Conservation (phyloP, 2,329 filamentous ascomycete species). For the Leptographium lundbergii region DNA sequence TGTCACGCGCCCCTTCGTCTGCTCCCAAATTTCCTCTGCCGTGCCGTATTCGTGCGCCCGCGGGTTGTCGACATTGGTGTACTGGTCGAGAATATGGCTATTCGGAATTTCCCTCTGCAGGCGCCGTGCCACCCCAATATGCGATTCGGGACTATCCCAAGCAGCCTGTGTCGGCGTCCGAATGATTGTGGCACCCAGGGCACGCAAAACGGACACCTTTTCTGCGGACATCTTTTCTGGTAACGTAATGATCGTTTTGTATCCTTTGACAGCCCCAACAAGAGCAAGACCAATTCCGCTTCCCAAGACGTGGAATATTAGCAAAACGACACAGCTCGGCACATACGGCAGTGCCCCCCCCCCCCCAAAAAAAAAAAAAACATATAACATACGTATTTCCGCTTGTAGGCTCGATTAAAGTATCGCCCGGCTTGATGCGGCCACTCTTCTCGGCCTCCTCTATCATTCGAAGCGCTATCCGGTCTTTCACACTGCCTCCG, state of each 20-base stretch:
- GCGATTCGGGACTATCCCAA: constrained; percentile 86
- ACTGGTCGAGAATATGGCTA: constrained; percentile 94
- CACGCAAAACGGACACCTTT: constrained; percentile 89
- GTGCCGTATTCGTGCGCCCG: constrained; percentile 88
- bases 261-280: constrained; percentile 90
- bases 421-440: constrained; percentile 93
- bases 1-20: constrained; percentile 71
- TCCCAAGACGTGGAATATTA: neutral
- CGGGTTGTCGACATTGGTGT: constrained; percentile 83
- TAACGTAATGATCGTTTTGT: constrained; percentile 96
- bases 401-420: constrained; percentile 92
- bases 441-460: constrained; percentile 86
- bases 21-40: constrained; percentile 89
- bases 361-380: too few relatives aligned
- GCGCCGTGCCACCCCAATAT: constrained; percentile 86
- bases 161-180: constrained; percentile 92
- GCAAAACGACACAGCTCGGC: neutral
- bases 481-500: constrained; percentile 85
- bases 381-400: constrained; percentile 64
- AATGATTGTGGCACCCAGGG: constrained; percentile 93
- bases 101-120: constrained; percentile 94
- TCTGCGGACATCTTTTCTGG: constrained; percentile 99
- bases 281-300: constrained; percentile 85
- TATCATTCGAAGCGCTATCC: constrained; percentile 94
- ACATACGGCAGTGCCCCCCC: constrained; percentile 17